Evolutionary conservation across 1,139 yeast genomes (phyloP).

Genomic region (Taiozyma sp.): DNA sequence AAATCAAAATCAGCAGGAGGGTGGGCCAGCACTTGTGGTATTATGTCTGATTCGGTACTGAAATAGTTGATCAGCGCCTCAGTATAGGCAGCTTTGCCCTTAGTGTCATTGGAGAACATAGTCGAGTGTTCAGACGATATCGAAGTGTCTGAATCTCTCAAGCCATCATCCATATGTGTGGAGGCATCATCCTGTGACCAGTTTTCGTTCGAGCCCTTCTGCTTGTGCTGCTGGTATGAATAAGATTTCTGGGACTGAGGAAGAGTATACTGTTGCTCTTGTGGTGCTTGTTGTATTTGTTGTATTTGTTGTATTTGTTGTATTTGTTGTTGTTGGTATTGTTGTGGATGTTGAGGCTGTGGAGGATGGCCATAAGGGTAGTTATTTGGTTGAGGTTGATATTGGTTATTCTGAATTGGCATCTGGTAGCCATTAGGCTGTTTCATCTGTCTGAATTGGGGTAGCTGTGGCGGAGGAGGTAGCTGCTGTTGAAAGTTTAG

Average conservation of each 20-base stretch:
- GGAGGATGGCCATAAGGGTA: constrained; percentile 5
- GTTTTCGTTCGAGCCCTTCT: constrained; percentile 34
- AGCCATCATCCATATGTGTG: constrained; percentile 25
- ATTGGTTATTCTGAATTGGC: constrained; percentile 5
- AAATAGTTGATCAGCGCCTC: constrained; percentile 54
- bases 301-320: constrained; percentile 13
- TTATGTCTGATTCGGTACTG: constrained; percentile 64
- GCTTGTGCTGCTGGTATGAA: constrained; percentile 25
- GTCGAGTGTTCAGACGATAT: constrained; percentile 30
- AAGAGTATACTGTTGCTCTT: constrained; percentile 12
- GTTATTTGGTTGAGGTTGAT: constrained; percentile 10
- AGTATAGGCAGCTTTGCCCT: constrained; percentile 36
- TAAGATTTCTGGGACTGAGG: constrained; percentile 9
- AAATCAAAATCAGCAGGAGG: constrained; percentile 81
- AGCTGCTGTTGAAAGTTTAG: constrained; percentile 1
- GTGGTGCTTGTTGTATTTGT: constrained; percentile 16
- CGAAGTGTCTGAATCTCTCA: constrained; percentile 33
- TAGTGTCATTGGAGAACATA: constrained; percentile 15
- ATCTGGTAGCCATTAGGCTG: constrained; percentile 5
- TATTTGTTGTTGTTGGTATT: constrained; percentile 20
- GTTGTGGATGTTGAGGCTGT: constrained; percentile 7
- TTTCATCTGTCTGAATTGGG: constrained; percentile 13
- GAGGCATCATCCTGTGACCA: constrained; percentile 32
- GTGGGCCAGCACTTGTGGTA: constrained; percentile 66
- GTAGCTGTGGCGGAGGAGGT: constrained; percentile 21